phyloP scores from a whole-genome alignment of 306 rosid genomes.

The Myrica gale region DNA sequence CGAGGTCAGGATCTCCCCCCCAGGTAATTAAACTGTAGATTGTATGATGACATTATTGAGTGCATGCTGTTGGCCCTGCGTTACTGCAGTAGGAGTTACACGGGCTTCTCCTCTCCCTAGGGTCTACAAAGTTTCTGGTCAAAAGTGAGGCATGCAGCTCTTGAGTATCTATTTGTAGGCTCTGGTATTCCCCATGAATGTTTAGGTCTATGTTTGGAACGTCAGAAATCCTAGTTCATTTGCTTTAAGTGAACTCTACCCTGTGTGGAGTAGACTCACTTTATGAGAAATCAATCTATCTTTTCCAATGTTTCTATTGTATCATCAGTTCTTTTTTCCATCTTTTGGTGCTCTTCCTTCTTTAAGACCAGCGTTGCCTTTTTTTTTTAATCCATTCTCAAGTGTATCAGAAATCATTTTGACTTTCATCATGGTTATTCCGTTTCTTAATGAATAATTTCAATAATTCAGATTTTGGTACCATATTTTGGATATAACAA shows the following conservation, averaged over 20 bases:
- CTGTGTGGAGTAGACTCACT: not conserved
- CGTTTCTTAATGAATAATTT: not conserved
- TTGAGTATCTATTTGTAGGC: not conserved
- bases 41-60: not conserved
- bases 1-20: conserved; percentile 66
- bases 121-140: no score
- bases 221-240: not conserved
- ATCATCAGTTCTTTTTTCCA: not conserved
- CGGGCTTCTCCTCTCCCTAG: no score
- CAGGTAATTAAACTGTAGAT: conserved; percentile 46
- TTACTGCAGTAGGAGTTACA: not conserved
- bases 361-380: not conserved
- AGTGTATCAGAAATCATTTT: not conserved
- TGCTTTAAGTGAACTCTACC: not conserved
- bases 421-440: not conserved
- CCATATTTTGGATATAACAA: not conserved
- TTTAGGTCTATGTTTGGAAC: not conserved
- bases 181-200: not conserved
- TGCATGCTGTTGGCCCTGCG: not conserved
- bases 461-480: not conserved
- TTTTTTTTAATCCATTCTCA: not conserved
- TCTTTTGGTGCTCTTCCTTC: not conserved
- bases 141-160: not conserved
- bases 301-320: not conserved
- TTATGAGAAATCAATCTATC: not conserved